Conservation (phyloP, 345 rosid species). For the Psidium friedrichsthalianum region DNA sequence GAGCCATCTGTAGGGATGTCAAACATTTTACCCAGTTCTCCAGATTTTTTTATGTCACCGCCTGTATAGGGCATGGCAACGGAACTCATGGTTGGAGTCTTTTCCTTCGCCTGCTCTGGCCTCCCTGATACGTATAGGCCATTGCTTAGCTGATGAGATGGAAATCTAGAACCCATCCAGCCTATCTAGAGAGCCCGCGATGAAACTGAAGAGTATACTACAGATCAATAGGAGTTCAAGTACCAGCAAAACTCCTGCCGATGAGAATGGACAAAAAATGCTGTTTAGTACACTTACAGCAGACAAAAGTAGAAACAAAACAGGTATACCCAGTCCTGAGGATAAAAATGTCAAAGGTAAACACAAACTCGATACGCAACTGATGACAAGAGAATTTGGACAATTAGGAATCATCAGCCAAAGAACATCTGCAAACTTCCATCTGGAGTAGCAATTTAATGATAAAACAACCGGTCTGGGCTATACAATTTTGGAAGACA, state of each 20-base stretch:
- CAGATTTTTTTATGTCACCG: constrained; percentile 88
- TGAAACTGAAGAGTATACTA: neutral
- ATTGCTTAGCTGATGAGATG: constrained; percentile 82
- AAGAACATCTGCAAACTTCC: neutral
- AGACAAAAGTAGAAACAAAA: neutral
- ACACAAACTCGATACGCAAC: neutral
- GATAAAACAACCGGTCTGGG: neutral
- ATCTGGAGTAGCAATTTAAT: neutral
- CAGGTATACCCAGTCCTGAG: neutral
- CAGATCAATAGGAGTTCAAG: neutral
- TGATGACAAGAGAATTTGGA: neutral
- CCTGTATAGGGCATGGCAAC: constrained; percentile 91
- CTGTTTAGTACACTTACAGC: neutral
- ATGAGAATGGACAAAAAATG: neutral
- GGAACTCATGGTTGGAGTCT: constrained; percentile 77
- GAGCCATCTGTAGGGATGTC: constrained; percentile 69
- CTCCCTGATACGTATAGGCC: constrained; percentile 91
- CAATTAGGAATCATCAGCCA: neutral
- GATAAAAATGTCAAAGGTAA: neutral
- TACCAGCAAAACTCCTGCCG: neutral
- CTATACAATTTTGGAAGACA: neutral
- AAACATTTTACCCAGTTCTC: constrained; percentile 96
- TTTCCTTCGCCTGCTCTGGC: constrained; percentile 88
- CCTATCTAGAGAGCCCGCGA: neutral
- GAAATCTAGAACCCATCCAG: constrained; percentile 82